Conservation (phyloP, 2,329 filamentous ascomycete genomes). For the Talaromyces sp. region DNA sequence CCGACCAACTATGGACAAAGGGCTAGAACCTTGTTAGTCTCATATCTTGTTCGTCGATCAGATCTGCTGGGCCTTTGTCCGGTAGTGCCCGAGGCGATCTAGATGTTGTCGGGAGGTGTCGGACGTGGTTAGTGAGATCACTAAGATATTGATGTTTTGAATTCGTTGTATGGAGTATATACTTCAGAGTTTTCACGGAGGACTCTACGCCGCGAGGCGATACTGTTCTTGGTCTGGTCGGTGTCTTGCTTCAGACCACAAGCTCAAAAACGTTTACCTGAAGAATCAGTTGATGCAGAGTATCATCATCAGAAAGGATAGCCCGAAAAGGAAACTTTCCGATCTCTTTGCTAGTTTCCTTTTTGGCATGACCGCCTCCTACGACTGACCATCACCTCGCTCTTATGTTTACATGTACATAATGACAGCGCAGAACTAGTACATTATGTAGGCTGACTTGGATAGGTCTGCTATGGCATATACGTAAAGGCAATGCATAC, state of each 20-base stretch:
- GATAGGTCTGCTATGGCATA: not conserved
- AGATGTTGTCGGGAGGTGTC: not conserved
- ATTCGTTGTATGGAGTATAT: not conserved
- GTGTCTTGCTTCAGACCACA: not conserved
- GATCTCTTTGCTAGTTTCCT: not conserved
- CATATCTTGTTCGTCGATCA: conserved; percentile 1
- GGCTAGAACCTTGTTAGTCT: conserved; percentile 1
- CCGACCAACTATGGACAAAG: not conserved
- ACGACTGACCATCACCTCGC: not conserved
- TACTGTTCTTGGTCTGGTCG: not conserved
- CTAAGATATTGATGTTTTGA: not conserved
- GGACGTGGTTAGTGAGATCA: not conserved
- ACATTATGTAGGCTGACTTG: not conserved
- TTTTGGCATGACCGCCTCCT: not conserved
- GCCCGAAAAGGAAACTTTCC: not conserved
- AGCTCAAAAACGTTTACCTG: not conserved
- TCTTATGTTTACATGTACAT: not conserved
- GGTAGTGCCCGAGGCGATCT: not conserved
- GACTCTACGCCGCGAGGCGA: not conserved
- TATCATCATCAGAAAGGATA: not conserved
- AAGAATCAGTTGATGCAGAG: not conserved
- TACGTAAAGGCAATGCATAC: not conserved
- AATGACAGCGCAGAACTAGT: not conserved
- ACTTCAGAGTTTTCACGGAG: not conserved
- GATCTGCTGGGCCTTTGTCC: not conserved